Percentiles rank a stretch among this genome's conserved stretches.
Conservation (phyloP, 75 land plant genomes). For the Pinus albicaulis region DNA sequence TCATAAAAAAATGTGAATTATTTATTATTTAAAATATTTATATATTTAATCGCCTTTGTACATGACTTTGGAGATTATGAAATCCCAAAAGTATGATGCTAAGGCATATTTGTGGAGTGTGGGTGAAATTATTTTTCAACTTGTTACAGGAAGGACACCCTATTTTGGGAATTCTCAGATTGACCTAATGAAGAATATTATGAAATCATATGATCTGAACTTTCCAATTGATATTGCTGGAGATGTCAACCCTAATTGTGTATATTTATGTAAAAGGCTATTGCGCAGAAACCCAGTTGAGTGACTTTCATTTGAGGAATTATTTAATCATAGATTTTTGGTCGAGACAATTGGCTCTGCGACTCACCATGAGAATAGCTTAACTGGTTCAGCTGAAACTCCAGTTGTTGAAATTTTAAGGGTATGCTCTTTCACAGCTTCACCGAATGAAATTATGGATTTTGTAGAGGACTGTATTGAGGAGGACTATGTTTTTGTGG, state of each 20-base stretch:
- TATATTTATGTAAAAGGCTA: slow-evolving; percentile 68
- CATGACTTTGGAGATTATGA: slow-evolving; percentile 69
- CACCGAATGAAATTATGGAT: too few species aligned
- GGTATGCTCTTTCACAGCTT: too few species aligned
- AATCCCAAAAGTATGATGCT: slow-evolving; percentile 56
- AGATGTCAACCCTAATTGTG: slow-evolving; percentile 47
- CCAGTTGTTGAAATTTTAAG: slow-evolving; percentile 31
- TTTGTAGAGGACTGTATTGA: too few species aligned
- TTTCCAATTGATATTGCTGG: slow-evolving; percentile 31
- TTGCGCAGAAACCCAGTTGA: slow-evolving; percentile 88
- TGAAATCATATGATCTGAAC: slow-evolving; percentile 37
- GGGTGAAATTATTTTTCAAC: slow-evolving; percentile 55
- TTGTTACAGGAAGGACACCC: slow-evolving; percentile 52
- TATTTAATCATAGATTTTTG: slow-evolving; percentile 75
- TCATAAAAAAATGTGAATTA: too few species aligned
- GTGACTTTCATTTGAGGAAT: slow-evolving; percentile 89
- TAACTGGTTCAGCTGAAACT: slow-evolving; percentile 15
- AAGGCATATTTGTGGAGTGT: slow-evolving; percentile 77
- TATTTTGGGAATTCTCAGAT: slow-evolving; percentile 47
- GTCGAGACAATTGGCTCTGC: slow-evolving; percentile 1
- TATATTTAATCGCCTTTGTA: slow-evolving; percentile 66
- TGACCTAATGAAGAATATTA: slow-evolving; percentile 57
- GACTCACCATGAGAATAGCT: background rate
- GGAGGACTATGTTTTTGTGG: too few species aligned
- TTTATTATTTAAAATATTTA: too few species aligned